Conservation (phyloP, 1,284 basidiomycete species). For the Rhodotorula sp. region DNA sequence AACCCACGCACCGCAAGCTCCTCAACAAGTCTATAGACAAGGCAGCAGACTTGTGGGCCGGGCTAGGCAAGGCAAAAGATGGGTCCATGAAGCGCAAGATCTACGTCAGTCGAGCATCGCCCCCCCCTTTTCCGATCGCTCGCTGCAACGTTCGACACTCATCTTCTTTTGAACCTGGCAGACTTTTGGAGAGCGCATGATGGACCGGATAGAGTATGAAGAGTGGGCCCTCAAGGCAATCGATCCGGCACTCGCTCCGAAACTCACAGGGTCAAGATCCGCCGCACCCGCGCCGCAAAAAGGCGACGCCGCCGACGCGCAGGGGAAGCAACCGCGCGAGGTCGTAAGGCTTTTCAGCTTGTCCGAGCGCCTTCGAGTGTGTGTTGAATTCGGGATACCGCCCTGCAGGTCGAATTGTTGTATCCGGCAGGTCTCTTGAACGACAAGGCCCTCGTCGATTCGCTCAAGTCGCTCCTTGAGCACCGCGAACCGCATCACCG, state of each 20-base stretch:
- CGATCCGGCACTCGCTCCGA: constrained; percentile 41
- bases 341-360: neutral
- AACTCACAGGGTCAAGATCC: constrained; percentile 11
- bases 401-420: constrained; percentile 38
- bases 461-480: constrained; percentile 34
- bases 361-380: neutral
- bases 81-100: constrained; percentile 39
- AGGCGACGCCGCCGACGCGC: neutral
- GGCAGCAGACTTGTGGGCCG: constrained; percentile 40
- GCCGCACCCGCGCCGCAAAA: neutral
- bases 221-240: constrained; percentile 46
- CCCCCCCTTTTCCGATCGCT: neutral
- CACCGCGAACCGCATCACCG: constrained; percentile 43
- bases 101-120: constrained; percentile 30
- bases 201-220: constrained; percentile 45
- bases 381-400: neutral
- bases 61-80: constrained; percentile 38
- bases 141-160: neutral
- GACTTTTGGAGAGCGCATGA: constrained; percentile 39
- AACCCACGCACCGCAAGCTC: neutral
- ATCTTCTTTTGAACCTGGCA: constrained; percentile 1
- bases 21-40: constrained; percentile 35
- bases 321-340: neutral
- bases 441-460: constrained; percentile 15
- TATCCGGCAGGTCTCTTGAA: constrained; percentile 34